Percentiles rank a stretch among this genome's conserved stretches.
Evolutionary conservation across 805 yeast species (phyloP).

Genomic region (Scheffersomyces lignosus): DNA sequence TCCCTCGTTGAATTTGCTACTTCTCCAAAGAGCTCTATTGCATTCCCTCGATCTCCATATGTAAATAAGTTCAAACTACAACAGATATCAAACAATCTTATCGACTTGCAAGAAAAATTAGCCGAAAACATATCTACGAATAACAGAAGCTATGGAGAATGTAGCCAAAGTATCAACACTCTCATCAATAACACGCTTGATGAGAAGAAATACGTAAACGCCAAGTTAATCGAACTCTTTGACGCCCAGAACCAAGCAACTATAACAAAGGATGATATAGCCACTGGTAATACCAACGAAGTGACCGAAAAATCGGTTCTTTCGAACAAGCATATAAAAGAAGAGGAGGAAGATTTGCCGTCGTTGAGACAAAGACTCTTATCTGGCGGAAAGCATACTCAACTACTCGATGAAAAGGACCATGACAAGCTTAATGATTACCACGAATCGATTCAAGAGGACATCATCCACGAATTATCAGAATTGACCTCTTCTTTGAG

Average conservation of each 20-base stretch:
- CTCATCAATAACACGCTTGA: constrained; percentile 18
- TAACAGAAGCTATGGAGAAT: constrained; percentile 10
- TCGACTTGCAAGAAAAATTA: constrained; percentile 5
- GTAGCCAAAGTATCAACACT: constrained; percentile 11
- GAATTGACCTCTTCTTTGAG: constrained; percentile 50
- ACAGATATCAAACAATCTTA: constrained; percentile 16
- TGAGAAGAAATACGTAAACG: constrained; percentile 20
- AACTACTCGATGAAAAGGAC: constrained; percentile 8
- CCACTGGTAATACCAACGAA: neutral
- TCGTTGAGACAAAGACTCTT: constrained; percentile 25
- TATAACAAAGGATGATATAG: neutral
- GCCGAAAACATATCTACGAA: constrained; percentile 8
- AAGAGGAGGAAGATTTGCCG: constrained; percentile 18
- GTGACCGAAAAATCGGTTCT: neutral
- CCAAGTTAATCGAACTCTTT: constrained; percentile 12
- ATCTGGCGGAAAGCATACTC: constrained; percentile 20
- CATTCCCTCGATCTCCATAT: constrained; percentile 18
- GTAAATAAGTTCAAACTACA: constrained; percentile 18
- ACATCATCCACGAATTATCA: constrained; percentile 47
- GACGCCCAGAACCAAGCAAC: constrained; percentile 1
- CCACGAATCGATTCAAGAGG: constrained; percentile 49
- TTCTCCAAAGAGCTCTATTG: constrained; percentile 1
- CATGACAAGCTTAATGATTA: constrained; percentile 29
- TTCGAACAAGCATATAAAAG: neutral
- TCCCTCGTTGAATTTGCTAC: constrained; percentile 4